These are phyloP conservation scores for Takashimella koratensis DNA, from an alignment of 1,284 basidiomycete species.

Conservation along the genomic window DNA sequence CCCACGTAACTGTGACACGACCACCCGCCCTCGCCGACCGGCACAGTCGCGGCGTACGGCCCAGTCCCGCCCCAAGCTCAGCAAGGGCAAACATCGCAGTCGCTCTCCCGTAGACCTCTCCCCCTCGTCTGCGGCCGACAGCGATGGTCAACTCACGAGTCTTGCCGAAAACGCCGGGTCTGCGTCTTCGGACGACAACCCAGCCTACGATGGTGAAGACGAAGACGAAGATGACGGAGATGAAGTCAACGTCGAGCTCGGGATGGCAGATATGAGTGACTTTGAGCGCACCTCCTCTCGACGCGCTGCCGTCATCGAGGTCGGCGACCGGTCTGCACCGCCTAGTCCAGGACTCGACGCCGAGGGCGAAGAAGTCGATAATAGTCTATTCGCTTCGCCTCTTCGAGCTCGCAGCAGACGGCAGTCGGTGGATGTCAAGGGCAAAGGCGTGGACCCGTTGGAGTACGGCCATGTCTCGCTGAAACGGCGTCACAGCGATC, in stretches of 20 bases:
- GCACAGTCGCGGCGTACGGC: too few relatives aligned
- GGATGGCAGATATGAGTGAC: neutral
- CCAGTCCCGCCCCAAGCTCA: too few relatives aligned
- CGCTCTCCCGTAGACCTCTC: too few relatives aligned
- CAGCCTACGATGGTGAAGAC: neutral
- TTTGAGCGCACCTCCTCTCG: neutral
- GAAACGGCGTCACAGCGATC: neutral
- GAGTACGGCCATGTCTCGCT: neutral
- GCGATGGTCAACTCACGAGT: too few relatives aligned
- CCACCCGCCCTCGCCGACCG: neutral
- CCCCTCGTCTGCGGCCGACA: too few relatives aligned
- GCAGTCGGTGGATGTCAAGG: slow-evolving; percentile 1
- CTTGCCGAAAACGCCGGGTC: neutral
- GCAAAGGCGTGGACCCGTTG: slow-evolving; percentile 9
- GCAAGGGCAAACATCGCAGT: too few relatives aligned
- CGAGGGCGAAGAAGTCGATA: neutral
- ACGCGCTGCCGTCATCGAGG: neutral
- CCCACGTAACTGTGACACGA: neutral
- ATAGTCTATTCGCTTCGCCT: neutral
- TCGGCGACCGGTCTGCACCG: neutral
- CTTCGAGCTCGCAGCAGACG: neutral
- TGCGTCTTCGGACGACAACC: neutral
- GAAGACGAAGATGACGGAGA: neutral
- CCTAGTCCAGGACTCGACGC: neutral
- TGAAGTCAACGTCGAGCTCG: neutral